These are phyloP conservation scores for Lodderomyces oxycetoniae DNA, from an alignment of 1,139 yeast species.

Conservation along the genomic window DNA sequence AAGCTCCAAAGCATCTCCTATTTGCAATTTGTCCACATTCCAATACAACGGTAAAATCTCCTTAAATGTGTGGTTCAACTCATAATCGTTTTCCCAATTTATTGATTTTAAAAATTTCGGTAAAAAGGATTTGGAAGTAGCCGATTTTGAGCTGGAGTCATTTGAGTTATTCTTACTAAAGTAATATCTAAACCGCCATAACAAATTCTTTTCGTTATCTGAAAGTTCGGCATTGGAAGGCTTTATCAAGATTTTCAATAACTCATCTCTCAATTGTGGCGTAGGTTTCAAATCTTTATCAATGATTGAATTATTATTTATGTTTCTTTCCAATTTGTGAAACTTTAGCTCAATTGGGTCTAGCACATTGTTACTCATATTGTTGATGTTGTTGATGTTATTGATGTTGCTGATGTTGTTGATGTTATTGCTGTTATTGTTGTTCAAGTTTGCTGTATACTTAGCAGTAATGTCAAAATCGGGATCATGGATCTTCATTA, in stretches of 20 bases:
- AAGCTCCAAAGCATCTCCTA: conserved; percentile 89
- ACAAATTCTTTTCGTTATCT: conserved; percentile 78
- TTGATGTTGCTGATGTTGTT: background rate
- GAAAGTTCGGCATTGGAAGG: conserved; percentile 82
- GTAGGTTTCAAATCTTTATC: conserved; percentile 90
- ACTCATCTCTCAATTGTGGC: conserved; percentile 72
- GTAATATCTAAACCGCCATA: conserved; percentile 91
- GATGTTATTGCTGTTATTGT: conserved; percentile 2
- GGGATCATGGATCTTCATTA: conserved; percentile 34
- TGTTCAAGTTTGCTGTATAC: conserved; percentile 3
- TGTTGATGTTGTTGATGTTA: conserved; percentile 12
- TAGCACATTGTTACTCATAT: conserved; percentile 19
- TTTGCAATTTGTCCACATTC: conserved; percentile 67
- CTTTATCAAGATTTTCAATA: conserved; percentile 61
- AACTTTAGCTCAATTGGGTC: conserved; percentile 89
- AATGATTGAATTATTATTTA: conserved; percentile 67
- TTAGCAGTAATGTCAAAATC: conserved; percentile 26
- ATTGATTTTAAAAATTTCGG: conserved; percentile 85
- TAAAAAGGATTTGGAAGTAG: conserved; percentile 47
- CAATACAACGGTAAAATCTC: conserved; percentile 44
- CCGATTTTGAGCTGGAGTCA: conserved; percentile 16
- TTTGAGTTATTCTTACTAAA: conserved; percentile 55
- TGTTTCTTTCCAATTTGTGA: conserved; percentile 71
- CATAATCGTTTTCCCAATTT: conserved; percentile 82
- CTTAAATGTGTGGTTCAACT: conserved; percentile 71